These are phyloP conservation scores for Penstemon newberryi DNA, from an alignment of 257 asterid species.

Conservation along the genomic window DNA sequence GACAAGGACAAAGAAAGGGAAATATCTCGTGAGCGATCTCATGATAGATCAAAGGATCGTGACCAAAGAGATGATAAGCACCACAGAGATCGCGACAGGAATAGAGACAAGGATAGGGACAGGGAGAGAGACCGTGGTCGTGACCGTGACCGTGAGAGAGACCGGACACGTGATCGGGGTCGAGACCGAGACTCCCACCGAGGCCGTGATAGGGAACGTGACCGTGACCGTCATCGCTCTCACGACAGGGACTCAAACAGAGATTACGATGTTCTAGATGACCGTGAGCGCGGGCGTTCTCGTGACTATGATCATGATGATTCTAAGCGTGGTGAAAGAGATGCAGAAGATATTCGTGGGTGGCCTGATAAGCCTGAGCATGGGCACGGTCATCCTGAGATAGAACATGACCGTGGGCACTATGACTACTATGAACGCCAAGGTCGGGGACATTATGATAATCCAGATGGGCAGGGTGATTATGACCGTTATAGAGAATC, in stretches of 20 bases:
- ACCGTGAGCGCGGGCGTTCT: conserved; percentile 57
- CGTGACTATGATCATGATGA: conserved; percentile 47
- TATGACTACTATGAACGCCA: conserved; percentile 61
- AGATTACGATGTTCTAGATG: conserved; percentile 48
- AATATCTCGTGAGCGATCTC: conserved; percentile 76
- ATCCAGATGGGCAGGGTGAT: conserved; percentile 47
- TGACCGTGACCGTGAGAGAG: conserved; percentile 55
- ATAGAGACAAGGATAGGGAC: conserved; percentile 61
- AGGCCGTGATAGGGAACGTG: conserved; percentile 50
- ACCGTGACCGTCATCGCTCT: conserved; percentile 47
- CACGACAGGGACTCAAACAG: conserved; percentile 51
- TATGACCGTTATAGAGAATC: conserved; percentile 61
- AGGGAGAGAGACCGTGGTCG: conserved; percentile 62
- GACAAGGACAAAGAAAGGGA: conserved; percentile 70
- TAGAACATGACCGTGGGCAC: conserved; percentile 49
- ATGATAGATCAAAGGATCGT: conserved; percentile 76
- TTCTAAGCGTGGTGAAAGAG: conserved; percentile 45
- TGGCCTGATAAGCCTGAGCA: conserved; percentile 52
- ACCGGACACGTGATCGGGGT: conserved; percentile 57
- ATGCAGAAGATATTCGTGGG: conserved; percentile 52
- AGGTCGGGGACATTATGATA: conserved; percentile 48
- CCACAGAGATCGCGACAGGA: conserved; percentile 88
- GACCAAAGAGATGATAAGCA: conserved; percentile 83
- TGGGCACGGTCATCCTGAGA: conserved; percentile 46
- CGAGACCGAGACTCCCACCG: conserved; percentile 51